Percentiles rank a stretch among this genome's conserved stretches.
Evolutionary conservation across 169 alveolate species (phyloP).

Genomic region (Babesia gibsoni): DNA sequence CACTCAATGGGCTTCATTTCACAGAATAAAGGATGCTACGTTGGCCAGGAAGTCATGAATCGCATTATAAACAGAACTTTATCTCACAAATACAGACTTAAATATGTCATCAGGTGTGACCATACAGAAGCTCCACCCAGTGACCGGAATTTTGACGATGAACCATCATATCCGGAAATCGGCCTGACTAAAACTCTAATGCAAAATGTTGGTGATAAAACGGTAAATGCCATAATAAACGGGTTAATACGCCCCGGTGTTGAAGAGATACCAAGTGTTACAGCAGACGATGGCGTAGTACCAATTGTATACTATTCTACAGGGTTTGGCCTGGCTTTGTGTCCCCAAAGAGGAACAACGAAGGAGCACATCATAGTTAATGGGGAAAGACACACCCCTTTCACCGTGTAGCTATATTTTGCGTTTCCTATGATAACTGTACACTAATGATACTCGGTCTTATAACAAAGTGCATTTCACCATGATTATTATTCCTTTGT

Average conservation of each 20-base stretch:
- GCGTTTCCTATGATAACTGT: too few species aligned
- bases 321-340: slow-evolving; percentile 14
- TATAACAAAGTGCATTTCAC: too few species aligned
- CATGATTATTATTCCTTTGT: not conserved
- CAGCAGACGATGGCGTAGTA: not conserved
- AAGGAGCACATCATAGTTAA: not conserved
- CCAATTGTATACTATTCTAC: slow-evolving; percentile 12
- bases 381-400: not conserved
- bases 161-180: not conserved
- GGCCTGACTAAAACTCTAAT: not conserved
- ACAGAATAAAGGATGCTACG: slow-evolving; percentile 72
- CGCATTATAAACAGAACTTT: slow-evolving; percentile 62
- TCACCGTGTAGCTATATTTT: not conserved
- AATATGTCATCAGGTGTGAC: slow-evolving; percentile 41
- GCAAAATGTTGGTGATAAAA: not conserved
- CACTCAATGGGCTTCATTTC: slow-evolving; percentile 60
- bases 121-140: not conserved
- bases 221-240: not conserved
- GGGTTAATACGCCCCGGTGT: not conserved
- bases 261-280: not conserved
- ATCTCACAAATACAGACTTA: slow-evolving; percentile 61
- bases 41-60: slow-evolving; percentile 76
- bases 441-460: too few species aligned
- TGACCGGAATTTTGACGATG: not conserved
- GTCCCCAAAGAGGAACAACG: not conserved